Evolutionary conservation across 441 rosid genomes (phyloP), one percentile per base, ranked within the genome.

Genomic region (Populus hybrid): DNA sequence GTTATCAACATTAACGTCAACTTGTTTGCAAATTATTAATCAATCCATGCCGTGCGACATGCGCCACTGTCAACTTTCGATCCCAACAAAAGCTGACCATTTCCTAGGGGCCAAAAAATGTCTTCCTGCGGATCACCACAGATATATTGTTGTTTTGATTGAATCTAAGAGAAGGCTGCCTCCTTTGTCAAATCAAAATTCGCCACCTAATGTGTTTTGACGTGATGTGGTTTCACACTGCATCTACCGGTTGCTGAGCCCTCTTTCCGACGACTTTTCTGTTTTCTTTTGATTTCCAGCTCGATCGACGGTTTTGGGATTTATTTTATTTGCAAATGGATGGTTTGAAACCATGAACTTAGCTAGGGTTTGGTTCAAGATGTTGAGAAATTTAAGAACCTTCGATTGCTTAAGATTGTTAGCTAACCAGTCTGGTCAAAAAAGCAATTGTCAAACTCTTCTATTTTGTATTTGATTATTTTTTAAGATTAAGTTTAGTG

Each of bases 1-100:
- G 38, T 35, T 35, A 35, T 35, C 7, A 35, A 35, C 38, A 35
- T 35, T 35, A 38, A 38, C 16, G 53, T 18, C 8, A 26, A 72
- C 7, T n/a, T 2, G 9, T 71, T n/a, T 71, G 14, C 16, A 24
- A 65, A 12, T 14, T 3, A 42, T 19, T 19, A 10, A 38, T 75
- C 57, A 66, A 67, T 67, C 69, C 38, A 67, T 40, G n/a, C 7
- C 23, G 76, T 5, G 70, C 30, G 53, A 12, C 36, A 34, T 34
- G 73, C 32, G 73, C 35, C 5, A 53, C 12, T 18, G 59, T 76
- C 75, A 70, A 76, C 38, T n/a, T 70, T 3, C 63, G 10, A 19
- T 69, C 72, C 38, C 63, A 12, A 12, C 71, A 23, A 70, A 68
- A 34, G 78, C 73, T 69, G 73, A 76, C 73, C 34, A 53, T 50